Base-by-base conservation (phyloP, 78 protist species). In the Tieghemostelium lacteum region DNA sequence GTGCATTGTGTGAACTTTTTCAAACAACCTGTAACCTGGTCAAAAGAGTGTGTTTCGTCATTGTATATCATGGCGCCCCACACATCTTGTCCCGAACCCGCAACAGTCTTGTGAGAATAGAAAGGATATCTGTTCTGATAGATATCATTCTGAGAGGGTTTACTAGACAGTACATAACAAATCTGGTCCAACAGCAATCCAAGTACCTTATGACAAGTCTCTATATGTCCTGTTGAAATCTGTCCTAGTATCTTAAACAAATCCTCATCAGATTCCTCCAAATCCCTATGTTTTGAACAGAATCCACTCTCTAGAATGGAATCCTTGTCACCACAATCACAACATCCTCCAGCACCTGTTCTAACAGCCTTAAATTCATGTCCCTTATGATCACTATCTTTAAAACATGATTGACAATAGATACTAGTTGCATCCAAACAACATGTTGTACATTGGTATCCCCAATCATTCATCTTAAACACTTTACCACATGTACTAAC, bases 241-340 rank as follows among this genome's bases (percentile, higher is more conserved):
- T 55, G 28, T 29, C 1, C 17, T 24, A 74, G 31, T 16, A 54
- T 40, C 1, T 28, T 36, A 2, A 60, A 57, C 2, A 57, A 24
- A n/a, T 34, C 28, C 24, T 74, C 70, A 40, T 74, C 85, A 34
- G 55, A 10, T 3, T 74, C 61, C 4, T 8, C 16, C 22, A 74
- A 26, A 24, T 74, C 85, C 1, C 54, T 22, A 74, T 74, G 85
- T 16, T 60, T 37, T 8, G 69, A 22, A 24, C 85, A 74, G 54
- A 74, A 74, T 8, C 85, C 85, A 24, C 3, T 14, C 6, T 36
- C 85, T 39, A 45, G 34, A 40, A 61, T 54, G 3, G 85, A 74
- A 40, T 74, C 85, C 16, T 42, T 74, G 54, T 74, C 85, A 7
- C 85, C 85, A 26, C 57, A 57, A 57, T 57, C 63, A 22, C 63